Base-by-base conservation (phyloP, 768 basidiomycete species). In the Suillus alpinus region DNA sequence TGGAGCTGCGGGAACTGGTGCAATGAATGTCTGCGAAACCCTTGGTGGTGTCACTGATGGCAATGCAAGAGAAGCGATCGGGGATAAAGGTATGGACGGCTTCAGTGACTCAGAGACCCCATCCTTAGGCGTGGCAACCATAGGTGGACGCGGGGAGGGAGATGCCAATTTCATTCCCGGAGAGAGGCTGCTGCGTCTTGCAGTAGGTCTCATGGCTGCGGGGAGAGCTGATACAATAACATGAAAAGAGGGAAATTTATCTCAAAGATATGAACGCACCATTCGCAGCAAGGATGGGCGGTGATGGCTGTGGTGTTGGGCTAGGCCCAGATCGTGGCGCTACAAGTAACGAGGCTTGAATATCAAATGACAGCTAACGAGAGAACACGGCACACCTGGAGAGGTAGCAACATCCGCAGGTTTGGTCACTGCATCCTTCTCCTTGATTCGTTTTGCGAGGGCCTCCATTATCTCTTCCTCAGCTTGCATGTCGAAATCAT, bases 391-490 rank as follows among this genome's bases (percentile, higher is more conserved):
- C 52, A 39, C 34, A 57, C 58, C 23, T 31, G 12, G 46, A 37
- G 36, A 50, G 29, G 23, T 32, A 56, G 34, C 10, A 34, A 10
- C 58, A 10, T 20, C 34, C n/a, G 4, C 12, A 52, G 1, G 20
- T 23, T 36, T 26, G 7, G 14, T 8, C 9, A 1, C 4, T 16
- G 49, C 56, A 13, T 62, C 63, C 59, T 62, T 67, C 26, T 63
- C 65, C 26, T 60, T 58, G 4, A 66, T 55, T 32, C 59, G 39
- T 37, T 58, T 60, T 7, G 57, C 51, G 26, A 66, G 58, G 1
- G 59, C 67, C n/a, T 66, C 58, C 67, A 70, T 68, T 49, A 64
- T 65, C 57, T 64, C 58, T 51, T 70, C 62, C 44, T 69, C 66
- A 6, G 66, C 66, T 6, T 66, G 57, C 59, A 67, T 56, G 51